Base-by-base conservation (phyloP, 257 asterid genomes). In the Solanum appendiculatum region DNA sequence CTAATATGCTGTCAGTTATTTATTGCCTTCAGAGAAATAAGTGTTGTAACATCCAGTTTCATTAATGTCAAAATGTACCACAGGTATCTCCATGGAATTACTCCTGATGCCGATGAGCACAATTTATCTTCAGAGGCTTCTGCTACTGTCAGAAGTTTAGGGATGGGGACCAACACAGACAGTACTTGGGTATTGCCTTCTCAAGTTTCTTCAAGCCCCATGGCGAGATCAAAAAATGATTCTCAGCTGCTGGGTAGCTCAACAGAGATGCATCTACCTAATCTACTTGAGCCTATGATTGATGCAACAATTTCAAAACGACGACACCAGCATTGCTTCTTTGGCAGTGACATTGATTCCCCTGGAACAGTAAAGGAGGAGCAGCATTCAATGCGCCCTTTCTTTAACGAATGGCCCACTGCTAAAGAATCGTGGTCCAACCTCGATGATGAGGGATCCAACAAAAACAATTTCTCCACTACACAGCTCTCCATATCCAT, bases 381-480 rank as follows among this genome's bases (percentile, higher is more conserved):
- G 86, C 96, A 92, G 68, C 93, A 93, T 31, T 93, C 94, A 0
- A 94, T 96, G 87, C 98, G 91, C 73, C 96, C 94, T 83, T 96
- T 95, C 95, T 96, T 96, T 44, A 95, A 93, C 6, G 98, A 96
- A 92, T 94, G 98, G 98, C 98, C 99, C 15, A 91, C 94, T 11
- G 86, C 94, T 33, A 95, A 94, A 88, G 98, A 93, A 88, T 91
- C 98, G 16, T 96, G 98, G 99, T 93, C 98, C 82, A 89, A 88
- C 85, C 93, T 95, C 3, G 94, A 94, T 25, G 95, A 92, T 29
- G 94, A 88, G 29, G 95, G 92, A 54, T 88, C 94, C 54, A 89
- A 91, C 92, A 93, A 91, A 86, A 93, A 90, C 54, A 83, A 92
- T 29, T 92, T 90, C 91, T 95, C 98, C 74, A 93, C 97, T 1